Evolutionary conservation across 495 filamentous ascomycete genomes (phyloP).

Genomic region (Xylaria intraflava): DNA sequence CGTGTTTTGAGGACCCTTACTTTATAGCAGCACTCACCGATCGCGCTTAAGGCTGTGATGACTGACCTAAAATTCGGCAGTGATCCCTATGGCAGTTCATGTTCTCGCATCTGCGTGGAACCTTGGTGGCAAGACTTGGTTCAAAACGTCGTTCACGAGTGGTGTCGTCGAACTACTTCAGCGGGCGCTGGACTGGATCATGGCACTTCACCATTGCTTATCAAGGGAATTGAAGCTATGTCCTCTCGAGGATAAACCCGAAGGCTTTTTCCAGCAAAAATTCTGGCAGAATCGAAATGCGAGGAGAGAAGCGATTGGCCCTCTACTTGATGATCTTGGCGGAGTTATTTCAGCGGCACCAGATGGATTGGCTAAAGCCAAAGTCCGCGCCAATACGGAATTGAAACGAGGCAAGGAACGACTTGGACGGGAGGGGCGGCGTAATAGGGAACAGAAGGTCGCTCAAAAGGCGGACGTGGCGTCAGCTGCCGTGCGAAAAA

Average conservation of each 20-base stretch:
- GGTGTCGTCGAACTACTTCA: constrained; percentile 16
- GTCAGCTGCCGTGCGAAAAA: constrained; percentile 12
- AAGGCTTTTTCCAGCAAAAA: neutral
- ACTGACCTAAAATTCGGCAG: neutral
- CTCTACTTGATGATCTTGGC: constrained; percentile 7
- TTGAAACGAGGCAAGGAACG: constrained; percentile 7
- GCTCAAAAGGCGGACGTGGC: constrained; percentile 11
- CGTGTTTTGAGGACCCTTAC: too few species aligned
- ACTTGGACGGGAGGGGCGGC: constrained; percentile 5
- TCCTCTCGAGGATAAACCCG: neutral
- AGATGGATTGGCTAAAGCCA: constrained; percentile 8
- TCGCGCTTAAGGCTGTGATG: neutral
- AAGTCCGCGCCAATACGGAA: constrained; percentile 8
- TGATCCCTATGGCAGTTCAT: constrained; percentile 22
- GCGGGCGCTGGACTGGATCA: constrained; percentile 16
- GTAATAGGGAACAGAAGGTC: constrained; percentile 1
- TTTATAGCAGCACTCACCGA: neutral
- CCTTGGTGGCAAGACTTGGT: constrained; percentile 16
- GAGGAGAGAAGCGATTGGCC: constrained; percentile 16
- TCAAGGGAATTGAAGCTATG: constrained; percentile 3
- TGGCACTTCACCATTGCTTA: constrained; percentile 13
- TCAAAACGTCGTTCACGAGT: constrained; percentile 12
- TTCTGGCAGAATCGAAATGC: neutral
- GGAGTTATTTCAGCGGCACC: constrained; percentile 2
- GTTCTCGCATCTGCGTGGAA: constrained; percentile 16